These are phyloP conservation scores for Brassica rapa DNA, from an alignment of 345 rosid species.

Conservation along the genomic window DNA sequence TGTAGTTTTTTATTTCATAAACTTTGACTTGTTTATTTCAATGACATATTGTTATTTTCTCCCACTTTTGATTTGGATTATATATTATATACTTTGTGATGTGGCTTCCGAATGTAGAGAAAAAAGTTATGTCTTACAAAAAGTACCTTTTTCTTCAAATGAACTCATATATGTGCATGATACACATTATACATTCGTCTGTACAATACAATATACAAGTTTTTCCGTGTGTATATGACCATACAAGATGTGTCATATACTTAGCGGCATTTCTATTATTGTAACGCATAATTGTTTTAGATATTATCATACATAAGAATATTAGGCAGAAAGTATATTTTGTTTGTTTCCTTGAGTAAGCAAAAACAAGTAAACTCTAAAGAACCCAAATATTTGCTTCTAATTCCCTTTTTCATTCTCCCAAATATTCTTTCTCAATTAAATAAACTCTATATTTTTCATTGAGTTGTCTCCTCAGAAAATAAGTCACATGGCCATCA, in stretches of 20 bases:
- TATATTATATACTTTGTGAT: not conserved
- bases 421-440: slow-evolving; percentile 65
- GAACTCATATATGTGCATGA: not conserved
- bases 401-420: slow-evolving; percentile 64
- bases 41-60: not conserved
- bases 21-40: not conserved
- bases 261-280: not conserved
- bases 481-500: slow-evolving; percentile 41
- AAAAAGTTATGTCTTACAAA: slow-evolving; percentile 1
- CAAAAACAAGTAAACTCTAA: slow-evolving; percentile 48
- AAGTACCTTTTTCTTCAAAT: slow-evolving; percentile 15
- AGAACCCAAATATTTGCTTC: slow-evolving; percentile 49
- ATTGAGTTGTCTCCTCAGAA: slow-evolving; percentile 16
- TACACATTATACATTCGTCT: not conserved
- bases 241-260: slow-evolving; percentile 9
- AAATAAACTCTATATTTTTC: slow-evolving; percentile 27
- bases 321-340: slow-evolving; percentile 46
- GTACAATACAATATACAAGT: slow-evolving; percentile 21
- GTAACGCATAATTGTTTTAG: slow-evolving; percentile 5
- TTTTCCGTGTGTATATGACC: not conserved
- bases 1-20: not conserved
- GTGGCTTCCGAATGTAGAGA: slow-evolving; percentile 1
- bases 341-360: slow-evolving; percentile 52
- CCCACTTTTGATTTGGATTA: not conserved
- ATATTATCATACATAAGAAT: not conserved